Base-by-base conservation (phyloP, 805 yeast species). In the Nakazawaea pomicola region DNA sequence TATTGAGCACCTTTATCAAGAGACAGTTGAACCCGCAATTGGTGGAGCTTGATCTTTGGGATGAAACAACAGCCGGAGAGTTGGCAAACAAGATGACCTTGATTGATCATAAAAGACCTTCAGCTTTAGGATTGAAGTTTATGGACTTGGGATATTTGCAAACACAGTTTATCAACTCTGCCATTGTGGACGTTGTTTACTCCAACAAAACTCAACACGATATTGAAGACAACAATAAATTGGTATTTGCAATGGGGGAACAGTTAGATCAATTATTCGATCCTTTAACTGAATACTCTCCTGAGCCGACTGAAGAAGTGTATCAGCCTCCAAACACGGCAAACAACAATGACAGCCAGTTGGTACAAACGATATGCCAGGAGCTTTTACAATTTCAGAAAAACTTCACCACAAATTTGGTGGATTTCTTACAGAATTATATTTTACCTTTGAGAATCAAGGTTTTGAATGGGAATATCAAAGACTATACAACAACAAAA, bases 221-320 rank as follows among this genome's bases (percentile, higher is more conserved):
- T 2, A 70, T 77, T 18, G 86, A 83, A 34, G 65, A 72, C 12
- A 91, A 90, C 58, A 89, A 90, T 54, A 76, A 70, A 44, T 57
- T 91, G 16, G 96, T 89, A 0, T 82, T 72, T 46, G 57, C 83
- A 27, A 61, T 91, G 5, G 98, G 98, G 1, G 81, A 80, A 31
- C 97, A 90, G 58, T 62, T 87, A 31, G 96, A 90, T 48, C 91
- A 83, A 50, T 61, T 91, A 29, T 91, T 91, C 59, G 95, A 91
- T 53, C 96, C 97, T 1, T 62, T 89, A 41, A 72, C 86, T 4
- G 97, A 90, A 59, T 91, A 91, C 57, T 85, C 95, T 0, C 98
- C 97, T 0, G 96, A 91, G 58, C 78, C 81, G 23, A 77, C 95
- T 29, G 91, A 83, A 46, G 68, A 73, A 44, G 68, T 74, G 2